Conservation (phyloP, 2,329 filamentous ascomycete species). For the Fusarium globosum region DNA sequence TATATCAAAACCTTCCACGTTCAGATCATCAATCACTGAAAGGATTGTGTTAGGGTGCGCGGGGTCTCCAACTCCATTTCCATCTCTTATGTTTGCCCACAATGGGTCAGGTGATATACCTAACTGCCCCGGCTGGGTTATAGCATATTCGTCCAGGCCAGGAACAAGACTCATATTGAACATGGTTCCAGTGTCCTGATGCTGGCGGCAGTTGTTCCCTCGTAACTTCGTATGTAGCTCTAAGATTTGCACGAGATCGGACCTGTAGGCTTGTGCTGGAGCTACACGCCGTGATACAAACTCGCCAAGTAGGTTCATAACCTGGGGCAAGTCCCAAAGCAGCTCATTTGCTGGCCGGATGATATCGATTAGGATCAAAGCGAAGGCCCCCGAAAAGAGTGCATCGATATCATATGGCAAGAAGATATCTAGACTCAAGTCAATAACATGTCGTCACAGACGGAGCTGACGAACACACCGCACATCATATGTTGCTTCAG, state of each 20-base stretch:
- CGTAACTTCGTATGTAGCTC: constrained; percentile 31
- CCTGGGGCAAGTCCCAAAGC: constrained; percentile 36
- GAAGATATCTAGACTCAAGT: constrained; percentile 26
- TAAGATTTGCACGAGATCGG: constrained; percentile 29
- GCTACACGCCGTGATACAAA: constrained; percentile 32
- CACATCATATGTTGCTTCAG: constrained; percentile 38
- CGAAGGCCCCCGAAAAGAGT: constrained; percentile 34
- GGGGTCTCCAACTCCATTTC: background rate
- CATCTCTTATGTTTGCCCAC: constrained; percentile 25
- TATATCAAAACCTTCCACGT: constrained; percentile 5
- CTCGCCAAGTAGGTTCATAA: constrained; percentile 30
- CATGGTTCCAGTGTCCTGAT: background rate
- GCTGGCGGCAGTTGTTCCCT: background rate
- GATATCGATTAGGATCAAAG: constrained; percentile 34
- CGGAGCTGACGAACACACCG: background rate
- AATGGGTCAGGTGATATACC: constrained; percentile 29
- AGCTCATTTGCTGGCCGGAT: constrained; percentile 33
- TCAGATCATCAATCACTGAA: constrained; percentile 33
- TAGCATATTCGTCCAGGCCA: constrained; percentile 18
- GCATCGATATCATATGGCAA: constrained; percentile 37
- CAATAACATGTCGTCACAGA: background rate
- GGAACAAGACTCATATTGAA: background rate
- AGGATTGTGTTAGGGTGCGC: constrained; percentile 22
- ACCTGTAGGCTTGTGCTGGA: constrained; percentile 32
- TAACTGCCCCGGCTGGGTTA: constrained; percentile 3